These are phyloP conservation scores for Pelargonium myrrhifolium DNA, from an alignment of 441 rosid genomes.

Conservation along the genomic window DNA sequence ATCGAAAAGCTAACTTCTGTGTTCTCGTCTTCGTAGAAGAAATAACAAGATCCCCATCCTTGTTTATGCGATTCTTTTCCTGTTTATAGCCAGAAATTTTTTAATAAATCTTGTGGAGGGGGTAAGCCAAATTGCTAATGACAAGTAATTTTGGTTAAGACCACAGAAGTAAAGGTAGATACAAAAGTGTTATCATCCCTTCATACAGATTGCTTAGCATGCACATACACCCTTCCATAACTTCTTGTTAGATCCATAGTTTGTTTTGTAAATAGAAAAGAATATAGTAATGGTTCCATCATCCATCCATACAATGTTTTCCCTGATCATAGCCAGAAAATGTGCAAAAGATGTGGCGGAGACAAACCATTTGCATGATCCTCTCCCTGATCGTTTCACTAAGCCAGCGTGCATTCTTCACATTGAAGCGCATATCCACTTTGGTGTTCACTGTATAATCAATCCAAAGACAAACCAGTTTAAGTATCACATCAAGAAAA, in stretches of 20 bases:
- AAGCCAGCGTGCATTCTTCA: constrained; percentile 61
- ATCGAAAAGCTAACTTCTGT: constrained; percentile 48
- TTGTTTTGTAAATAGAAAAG: not conserved
- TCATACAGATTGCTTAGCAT: not conserved
- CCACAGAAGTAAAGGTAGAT: not conserved
- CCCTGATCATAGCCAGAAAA: no score
- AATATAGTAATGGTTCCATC: not conserved
- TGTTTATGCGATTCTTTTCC: constrained; percentile 95
- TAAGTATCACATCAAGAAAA: not conserved
- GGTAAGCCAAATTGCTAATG: no score
- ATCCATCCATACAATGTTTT: not conserved
- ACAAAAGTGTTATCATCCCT: constrained; percentile 1
- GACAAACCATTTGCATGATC: constrained; percentile 74
- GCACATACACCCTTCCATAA: not conserved
- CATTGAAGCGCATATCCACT: constrained; percentile 97
- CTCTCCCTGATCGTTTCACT: constrained; percentile 74
- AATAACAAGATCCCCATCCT: constrained; percentile 87
- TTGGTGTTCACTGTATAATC: constrained; percentile 68
- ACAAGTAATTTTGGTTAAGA: constrained; percentile 6
- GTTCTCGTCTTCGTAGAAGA: constrained; percentile 93
- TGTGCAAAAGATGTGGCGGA: constrained; percentile 4
- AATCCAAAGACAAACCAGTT: constrained; percentile 2
- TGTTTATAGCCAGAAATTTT: constrained; percentile 26
- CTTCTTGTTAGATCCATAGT: not conserved
- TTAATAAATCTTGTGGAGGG: not conserved